Percentiles rank a stretch among this genome's conserved stretches.
These are phyloP conservation scores for Rutstroemia sydowiana DNA, from an alignment of 2,329 filamentous ascomycete genomes.

Conservation along the genomic window DNA sequence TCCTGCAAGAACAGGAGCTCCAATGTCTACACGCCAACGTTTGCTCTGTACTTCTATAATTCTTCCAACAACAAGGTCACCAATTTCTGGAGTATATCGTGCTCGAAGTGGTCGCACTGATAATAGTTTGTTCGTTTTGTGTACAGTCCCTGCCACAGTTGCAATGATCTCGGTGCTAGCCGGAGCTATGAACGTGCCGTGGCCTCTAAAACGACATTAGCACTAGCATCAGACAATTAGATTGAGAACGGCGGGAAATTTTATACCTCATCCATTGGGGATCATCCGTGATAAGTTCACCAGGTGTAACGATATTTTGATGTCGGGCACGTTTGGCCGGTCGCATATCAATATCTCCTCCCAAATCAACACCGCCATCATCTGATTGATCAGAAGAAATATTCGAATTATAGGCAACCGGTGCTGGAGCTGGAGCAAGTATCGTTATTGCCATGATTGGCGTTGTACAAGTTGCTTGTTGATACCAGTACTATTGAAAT, in stretches of 20 bases:
- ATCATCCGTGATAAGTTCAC: slow-evolving; percentile 80
- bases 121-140: slow-evolving; percentile 94
- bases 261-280: slow-evolving; percentile 87
- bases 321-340: slow-evolving; percentile 35
- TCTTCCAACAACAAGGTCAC: slow-evolving; percentile 87
- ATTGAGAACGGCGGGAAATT: neutral
- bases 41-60: slow-evolving; percentile 91
- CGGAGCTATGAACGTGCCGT: slow-evolving; percentile 75
- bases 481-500: neutral
- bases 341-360: slow-evolving; percentile 36
- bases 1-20: slow-evolving; percentile 75
- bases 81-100: slow-evolving; percentile 91
- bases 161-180: slow-evolving; percentile 66
- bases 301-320: slow-evolving; percentile 70
- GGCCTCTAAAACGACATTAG: slow-evolving; percentile 53
- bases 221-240: neutral
- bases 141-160: slow-evolving; percentile 82
- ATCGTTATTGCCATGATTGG: slow-evolving; percentile 30
- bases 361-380: slow-evolving; percentile 29
- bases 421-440: slow-evolving; percentile 26
- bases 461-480: neutral
- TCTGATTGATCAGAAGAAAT: slow-evolving; percentile 19
- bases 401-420: slow-evolving; percentile 12
- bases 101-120: slow-evolving; percentile 85
- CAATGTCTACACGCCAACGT: slow-evolving; percentile 92